Base-by-base conservation (phyloP, 2,329 filamentous ascomycete species). In the Pseudogymnoascus sp. region DNA sequence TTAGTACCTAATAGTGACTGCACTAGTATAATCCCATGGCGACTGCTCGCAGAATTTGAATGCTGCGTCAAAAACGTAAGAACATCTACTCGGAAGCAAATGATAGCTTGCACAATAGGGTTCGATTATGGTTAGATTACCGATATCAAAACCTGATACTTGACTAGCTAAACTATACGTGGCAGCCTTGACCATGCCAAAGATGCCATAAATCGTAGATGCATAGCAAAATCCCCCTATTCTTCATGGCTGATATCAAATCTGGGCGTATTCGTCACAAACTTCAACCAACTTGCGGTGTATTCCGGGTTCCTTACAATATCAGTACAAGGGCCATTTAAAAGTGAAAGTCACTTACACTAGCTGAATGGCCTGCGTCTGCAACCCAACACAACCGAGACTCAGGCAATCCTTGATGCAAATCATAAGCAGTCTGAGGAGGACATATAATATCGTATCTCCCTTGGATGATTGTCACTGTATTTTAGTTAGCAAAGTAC, bases 401-500 rank as follows among this genome's bases (percentile, higher is more conserved):
- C 16, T 40, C 60, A 39, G 60, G 34, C 21, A 87, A 10, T 88
- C 42, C 73, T 63, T 78, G 73, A 61, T 78, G 75, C 39, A 80
- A 63, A 10, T 76, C 75, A 75, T 76, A 79, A 16, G 75, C 76
- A 16, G 75, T 77, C 63, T 75, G 73, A 2, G 77, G 73, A 4
- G 78, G 76, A 65, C 77, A 79, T 3, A 79, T 75, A 12, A 79
- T 68, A 68, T 79, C 78, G 61, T 79, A 78, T n/a, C 78, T 72
- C 0, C 78, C 78, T 65, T 80, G 77, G 12, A 79, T 72, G 40
- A 80, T 78, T 8, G 72, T 67, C 12, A 69, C 73, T 3, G 72
- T 69, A 3, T 47, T 47, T 47, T 21, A 26, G 12, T 47, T 47
- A 47, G 42, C 42, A 47, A 47, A 47, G 21, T 47, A 26, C 36